Evolutionary conservation across 768 basidiomycete species (phyloP).

Genomic region (Tephrocybe sp.): DNA sequence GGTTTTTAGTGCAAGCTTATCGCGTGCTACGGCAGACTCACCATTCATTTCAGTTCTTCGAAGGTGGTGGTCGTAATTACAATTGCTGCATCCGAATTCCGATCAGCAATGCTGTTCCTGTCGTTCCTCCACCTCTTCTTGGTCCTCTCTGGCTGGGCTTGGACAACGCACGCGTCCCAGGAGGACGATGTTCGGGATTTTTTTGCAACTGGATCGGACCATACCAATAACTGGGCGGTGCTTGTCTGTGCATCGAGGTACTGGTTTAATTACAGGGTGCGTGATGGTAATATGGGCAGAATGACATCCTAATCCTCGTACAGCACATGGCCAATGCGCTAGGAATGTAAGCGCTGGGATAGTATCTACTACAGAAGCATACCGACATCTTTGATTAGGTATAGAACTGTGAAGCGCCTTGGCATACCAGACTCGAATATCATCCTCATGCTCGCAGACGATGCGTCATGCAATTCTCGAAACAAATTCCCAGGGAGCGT

Average conservation of each 20-base stretch:
- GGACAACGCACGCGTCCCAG: conserved; percentile 27
- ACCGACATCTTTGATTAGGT: conserved; percentile 50
- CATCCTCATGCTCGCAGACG: conserved; percentile 98
- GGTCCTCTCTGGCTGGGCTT: conserved; percentile 35
- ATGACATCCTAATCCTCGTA: background rate
- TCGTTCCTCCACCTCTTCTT: conserved; percentile 30
- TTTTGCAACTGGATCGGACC: conserved; percentile 45
- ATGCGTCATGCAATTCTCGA: conserved; percentile 89
- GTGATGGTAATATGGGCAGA: conserved; percentile 25
- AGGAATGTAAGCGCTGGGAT: conserved; percentile 68
- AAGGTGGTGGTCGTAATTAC: conserved; percentile 17
- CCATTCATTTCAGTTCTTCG: background rate
- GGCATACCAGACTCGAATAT: conserved; percentile 99
- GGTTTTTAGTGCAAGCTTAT: conserved; percentile 5
- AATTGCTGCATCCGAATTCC: conserved; percentile 20
- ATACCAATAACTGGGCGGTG: conserved; percentile 99
- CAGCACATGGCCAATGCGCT: conserved; percentile 99
- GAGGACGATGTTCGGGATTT: conserved; percentile 44
- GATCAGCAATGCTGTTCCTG: conserved; percentile 28
- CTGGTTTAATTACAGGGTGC: conserved; percentile 98
- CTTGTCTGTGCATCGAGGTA: conserved; percentile 92
- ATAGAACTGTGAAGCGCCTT: conserved; percentile 95
- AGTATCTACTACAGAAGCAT: background rate
- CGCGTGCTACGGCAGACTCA: conserved; percentile 1
- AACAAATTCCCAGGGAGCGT: conserved; percentile 93